Conservation (phyloP, 1,139 yeast genomes). For the Kurtzmaniella quercitrusa region DNA sequence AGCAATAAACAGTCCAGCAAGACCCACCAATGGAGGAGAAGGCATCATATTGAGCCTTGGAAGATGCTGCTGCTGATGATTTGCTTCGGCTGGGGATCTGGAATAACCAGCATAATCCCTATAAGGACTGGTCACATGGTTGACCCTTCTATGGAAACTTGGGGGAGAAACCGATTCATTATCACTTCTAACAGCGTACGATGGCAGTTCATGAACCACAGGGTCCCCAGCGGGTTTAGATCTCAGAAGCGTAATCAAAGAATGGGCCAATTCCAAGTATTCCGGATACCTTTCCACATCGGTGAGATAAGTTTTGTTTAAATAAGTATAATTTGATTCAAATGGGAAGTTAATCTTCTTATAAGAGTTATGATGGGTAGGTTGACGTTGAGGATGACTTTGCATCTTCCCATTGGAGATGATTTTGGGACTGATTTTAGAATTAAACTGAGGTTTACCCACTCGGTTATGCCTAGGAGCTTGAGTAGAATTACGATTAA, state of each 20-base stretch:
- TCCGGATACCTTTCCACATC: constrained; percentile 47
- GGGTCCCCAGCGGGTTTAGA: constrained; percentile 9
- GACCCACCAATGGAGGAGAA: constrained; percentile 3
- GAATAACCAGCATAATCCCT: not conserved
- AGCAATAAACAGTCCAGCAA: not conserved
- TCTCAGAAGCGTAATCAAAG: constrained; percentile 35
- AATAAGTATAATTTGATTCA: constrained; percentile 51
- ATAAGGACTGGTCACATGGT: constrained; percentile 1
- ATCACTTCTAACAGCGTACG: not conserved
- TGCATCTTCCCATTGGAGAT: constrained; percentile 12
- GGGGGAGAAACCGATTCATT: constrained; percentile 4
- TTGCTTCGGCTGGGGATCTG: not conserved
- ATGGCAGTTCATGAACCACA: not conserved
- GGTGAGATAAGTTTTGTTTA: constrained; percentile 40
- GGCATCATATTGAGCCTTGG: constrained; percentile 3
- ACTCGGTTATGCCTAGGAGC: constrained; percentile 7
- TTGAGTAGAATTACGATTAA: constrained; percentile 14
- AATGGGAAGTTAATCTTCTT: constrained; percentile 50
- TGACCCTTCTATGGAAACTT: constrained; percentile 2
- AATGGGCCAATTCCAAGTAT: constrained; percentile 44
- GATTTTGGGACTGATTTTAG: constrained; percentile 35
- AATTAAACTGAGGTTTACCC: constrained; percentile 36
- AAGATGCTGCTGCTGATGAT: constrained; percentile 1
- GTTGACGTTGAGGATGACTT: not conserved
- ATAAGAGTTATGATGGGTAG: constrained; percentile 15